Evolutionary conservation across 495 filamentous ascomycete genomes (phyloP).

Genomic region (Aspergillus heteromorphus): DNA sequence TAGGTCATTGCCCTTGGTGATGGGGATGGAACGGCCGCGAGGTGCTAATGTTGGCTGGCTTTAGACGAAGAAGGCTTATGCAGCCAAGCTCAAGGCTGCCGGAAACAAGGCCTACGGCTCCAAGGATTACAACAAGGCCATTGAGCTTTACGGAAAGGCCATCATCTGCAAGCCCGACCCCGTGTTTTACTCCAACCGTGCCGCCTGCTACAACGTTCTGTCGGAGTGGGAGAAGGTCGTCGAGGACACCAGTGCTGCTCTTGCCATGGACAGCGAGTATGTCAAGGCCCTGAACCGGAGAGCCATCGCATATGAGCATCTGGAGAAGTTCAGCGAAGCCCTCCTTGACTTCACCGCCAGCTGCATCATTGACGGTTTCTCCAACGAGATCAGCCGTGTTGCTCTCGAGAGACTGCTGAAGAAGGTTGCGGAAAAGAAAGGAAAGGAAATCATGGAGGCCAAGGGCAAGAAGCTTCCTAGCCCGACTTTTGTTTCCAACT

Average conservation of each 20-base stretch:
- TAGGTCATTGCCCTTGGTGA: conserved; percentile 24
- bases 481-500: conserved; percentile 95
- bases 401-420: conserved; percentile 90
- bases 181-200: conserved; percentile 97
- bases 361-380: conserved; percentile 97
- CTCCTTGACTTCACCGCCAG: conserved; percentile 96
- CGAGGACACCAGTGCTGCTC: conserved; percentile 91
- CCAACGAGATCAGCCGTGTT: conserved; percentile 79
- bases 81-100: conserved; percentile 84
- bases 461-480: conserved; percentile 85
- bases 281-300: conserved; percentile 95
- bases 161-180: conserved; percentile 96
- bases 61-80: conserved; percentile 66
- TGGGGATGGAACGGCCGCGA: background rate
- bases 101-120: conserved; percentile 94
- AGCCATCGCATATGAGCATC: conserved; percentile 92
- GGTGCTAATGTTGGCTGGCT: conserved; percentile 16
- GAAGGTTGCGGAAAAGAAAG: conserved; percentile 93
- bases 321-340: conserved; percentile 85
- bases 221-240: conserved; percentile 92
- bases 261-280: conserved; percentile 89
- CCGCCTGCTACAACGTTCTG: conserved; percentile 93
- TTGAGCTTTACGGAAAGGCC: conserved; percentile 89
- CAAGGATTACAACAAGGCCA: conserved; percentile 87
- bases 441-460: conserved; percentile 71